phyloP scores from a whole-genome alignment of 306 rosid species.

The Trifolium subterraneum region DNA sequence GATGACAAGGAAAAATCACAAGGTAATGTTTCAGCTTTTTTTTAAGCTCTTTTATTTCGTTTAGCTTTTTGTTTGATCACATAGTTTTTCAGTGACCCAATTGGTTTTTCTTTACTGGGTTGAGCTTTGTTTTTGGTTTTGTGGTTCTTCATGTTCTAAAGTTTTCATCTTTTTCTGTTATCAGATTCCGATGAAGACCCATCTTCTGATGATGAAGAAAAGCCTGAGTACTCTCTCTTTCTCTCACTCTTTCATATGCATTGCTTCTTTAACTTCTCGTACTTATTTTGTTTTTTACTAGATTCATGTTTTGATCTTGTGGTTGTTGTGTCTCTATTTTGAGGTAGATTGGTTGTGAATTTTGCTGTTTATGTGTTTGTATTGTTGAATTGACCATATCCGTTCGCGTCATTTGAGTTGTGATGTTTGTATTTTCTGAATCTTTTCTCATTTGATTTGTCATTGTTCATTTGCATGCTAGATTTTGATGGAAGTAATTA shows the following conservation, averaged over 20 bases:
- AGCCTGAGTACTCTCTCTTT: constrained; percentile 63
- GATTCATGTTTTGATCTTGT: constrained; percentile 45
- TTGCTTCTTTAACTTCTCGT: constrained; percentile 29
- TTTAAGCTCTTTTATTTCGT: not conserved
- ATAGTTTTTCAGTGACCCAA: constrained; percentile 34
- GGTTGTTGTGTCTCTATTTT: constrained; percentile 29
- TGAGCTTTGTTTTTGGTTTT: constrained; percentile 38
- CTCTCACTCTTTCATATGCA: constrained; percentile 36
- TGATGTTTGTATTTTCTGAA: constrained; percentile 30
- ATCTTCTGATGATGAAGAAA: constrained; percentile 66
- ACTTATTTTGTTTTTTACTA: constrained; percentile 9
- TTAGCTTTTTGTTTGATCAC: constrained; percentile 8
- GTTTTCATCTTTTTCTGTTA: constrained; percentile 37
- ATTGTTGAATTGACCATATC: constrained; percentile 10
- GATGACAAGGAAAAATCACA: constrained; percentile 47
- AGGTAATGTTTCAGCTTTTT: constrained; percentile 57
- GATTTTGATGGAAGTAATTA: constrained; percentile 38
- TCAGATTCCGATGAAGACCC: constrained; percentile 84
- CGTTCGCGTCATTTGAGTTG: constrained; percentile 32
- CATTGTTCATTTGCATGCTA: constrained; percentile 57
- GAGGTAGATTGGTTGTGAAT: constrained; percentile 39
- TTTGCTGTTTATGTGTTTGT: constrained; percentile 41
- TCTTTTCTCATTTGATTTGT: constrained; percentile 46
- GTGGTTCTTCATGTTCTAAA: constrained; percentile 46
- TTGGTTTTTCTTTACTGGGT: constrained; percentile 50